Conservation (phyloP, 805 yeast genomes). For the Candida ipomoeae region DNA sequence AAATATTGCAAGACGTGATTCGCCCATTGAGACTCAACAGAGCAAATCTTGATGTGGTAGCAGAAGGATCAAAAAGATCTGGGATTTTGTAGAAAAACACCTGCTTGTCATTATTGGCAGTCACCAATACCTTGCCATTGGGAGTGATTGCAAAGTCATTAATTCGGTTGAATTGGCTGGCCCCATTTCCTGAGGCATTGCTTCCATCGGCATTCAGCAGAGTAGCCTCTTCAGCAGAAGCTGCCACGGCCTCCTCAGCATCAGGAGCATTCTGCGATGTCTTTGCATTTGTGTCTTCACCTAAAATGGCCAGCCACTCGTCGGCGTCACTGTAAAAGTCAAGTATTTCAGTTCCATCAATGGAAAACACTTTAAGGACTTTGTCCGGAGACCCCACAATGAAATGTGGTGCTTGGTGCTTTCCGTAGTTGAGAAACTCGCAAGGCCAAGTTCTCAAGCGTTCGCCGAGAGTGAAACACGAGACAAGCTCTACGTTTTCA, state of each 20-base stretch:
- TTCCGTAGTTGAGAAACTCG: conserved; percentile 57
- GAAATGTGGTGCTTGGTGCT: conserved; percentile 39
- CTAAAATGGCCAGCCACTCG: conserved; percentile 19
- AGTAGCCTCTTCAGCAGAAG: conserved; percentile 1
- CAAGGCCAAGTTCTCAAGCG: conserved; percentile 45
- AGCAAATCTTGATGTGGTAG: conserved; percentile 36
- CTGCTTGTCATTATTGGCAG: conserved; percentile 60
- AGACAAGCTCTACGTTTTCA: conserved; percentile 15
- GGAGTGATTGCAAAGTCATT: conserved; percentile 66
- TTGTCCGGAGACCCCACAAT: conserved; percentile 77
- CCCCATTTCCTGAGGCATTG: conserved; percentile 3
- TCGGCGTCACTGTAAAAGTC: conserved; percentile 39
- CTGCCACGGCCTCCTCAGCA: conserved; percentile 6
- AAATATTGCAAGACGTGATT: conserved; percentile 61
- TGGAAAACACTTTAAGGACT: conserved; percentile 38
- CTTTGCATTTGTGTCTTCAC: conserved; percentile 11
- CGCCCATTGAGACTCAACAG: conserved; percentile 51
- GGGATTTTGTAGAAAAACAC: conserved; percentile 58
- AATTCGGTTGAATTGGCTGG: conserved; percentile 42
- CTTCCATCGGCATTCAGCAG: conserved; percentile 1
- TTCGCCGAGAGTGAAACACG: conserved; percentile 40
- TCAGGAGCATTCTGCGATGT: background rate
- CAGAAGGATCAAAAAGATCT: conserved; percentile 26
- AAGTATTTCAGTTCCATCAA: conserved; percentile 38
- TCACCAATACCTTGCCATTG: conserved; percentile 57